These are phyloP conservation scores for Populus pruinosa DNA, from an alignment of 345 rosid genomes.

Conservation along the genomic window DNA sequence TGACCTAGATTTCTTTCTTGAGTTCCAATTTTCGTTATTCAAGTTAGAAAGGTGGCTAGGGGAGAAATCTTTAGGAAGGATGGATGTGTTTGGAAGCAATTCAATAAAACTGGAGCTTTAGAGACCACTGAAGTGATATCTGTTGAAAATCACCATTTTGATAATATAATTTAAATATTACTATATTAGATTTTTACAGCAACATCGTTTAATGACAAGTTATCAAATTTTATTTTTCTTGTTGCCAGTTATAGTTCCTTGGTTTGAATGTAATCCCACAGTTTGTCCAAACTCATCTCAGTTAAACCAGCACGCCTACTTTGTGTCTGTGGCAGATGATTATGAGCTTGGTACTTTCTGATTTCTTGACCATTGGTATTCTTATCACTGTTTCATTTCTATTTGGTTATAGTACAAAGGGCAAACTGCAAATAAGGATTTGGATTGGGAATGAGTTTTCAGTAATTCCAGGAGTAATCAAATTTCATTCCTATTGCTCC, in stretches of 20 bases:
- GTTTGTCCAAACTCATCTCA: background rate
- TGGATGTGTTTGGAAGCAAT: background rate
- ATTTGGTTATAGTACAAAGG: background rate
- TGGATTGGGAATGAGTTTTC: background rate
- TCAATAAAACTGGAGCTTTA: background rate
- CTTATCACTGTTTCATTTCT: background rate
- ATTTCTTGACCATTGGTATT: background rate
- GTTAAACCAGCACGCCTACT: background rate
- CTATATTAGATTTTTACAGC: background rate
- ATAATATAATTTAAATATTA: background rate
- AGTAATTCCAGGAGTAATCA: background rate
- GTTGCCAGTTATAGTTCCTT: background rate
- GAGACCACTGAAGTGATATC: background rate
- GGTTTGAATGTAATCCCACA: background rate
- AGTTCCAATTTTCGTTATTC: background rate
- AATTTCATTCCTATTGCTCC: background rate
- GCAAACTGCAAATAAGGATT: background rate
- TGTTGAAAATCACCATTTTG: background rate
- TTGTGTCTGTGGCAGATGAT: background rate
- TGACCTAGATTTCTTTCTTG: background rate
- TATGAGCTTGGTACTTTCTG: background rate
- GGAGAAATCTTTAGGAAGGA: background rate
- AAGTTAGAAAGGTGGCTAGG: background rate
- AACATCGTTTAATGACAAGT: background rate
- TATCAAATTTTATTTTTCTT: background rate